Conservation (phyloP, 495 filamentous ascomycete genomes). For the Penicillium coffeae region DNA sequence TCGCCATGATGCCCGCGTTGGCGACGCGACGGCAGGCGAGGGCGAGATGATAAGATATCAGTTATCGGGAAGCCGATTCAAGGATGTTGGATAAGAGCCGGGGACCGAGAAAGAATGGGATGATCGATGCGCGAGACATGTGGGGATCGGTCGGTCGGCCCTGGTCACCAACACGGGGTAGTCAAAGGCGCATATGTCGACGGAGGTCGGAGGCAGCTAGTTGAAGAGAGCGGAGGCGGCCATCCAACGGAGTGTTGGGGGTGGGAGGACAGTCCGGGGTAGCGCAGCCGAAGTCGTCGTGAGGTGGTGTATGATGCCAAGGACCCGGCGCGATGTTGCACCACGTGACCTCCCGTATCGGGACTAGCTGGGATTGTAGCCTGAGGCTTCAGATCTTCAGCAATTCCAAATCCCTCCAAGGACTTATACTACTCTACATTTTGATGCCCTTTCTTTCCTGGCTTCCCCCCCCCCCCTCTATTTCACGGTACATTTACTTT, state of each 20-base stretch:
- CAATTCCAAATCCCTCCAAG: too few species aligned
- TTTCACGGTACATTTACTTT: too few species aligned
- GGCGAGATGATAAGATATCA: slow-evolving; percentile 12
- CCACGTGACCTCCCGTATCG: slow-evolving; percentile 26
- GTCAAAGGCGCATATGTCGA: slow-evolving; percentile 21
- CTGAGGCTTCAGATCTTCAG: too few species aligned
- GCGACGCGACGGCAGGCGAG: not conserved
- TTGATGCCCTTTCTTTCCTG: too few species aligned
- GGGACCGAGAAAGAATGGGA: slow-evolving; percentile 41
- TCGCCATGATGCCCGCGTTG: slow-evolving; percentile 39
- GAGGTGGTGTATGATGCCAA: slow-evolving; percentile 43
- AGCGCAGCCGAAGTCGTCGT: slow-evolving; percentile 24
- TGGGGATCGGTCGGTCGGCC: slow-evolving; percentile 44
- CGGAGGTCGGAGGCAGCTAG: slow-evolving; percentile 20
- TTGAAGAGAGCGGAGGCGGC: slow-evolving; percentile 19
- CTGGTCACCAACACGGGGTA: slow-evolving; percentile 31
- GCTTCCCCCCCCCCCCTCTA: too few species aligned
- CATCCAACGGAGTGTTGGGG: slow-evolving; percentile 27
- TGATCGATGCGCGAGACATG: slow-evolving; percentile 49
- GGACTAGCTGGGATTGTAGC: slow-evolving; percentile 12
- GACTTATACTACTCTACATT: too few species aligned
- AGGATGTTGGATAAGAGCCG: slow-evolving; percentile 28
- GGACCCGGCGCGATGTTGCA: slow-evolving; percentile 34
- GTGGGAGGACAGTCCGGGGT: slow-evolving; percentile 10
- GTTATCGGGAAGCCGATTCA: slow-evolving; percentile 23